phyloP scores from a whole-genome alignment of 352 stramenopile species.

The Phytopythium vexans region DNA sequence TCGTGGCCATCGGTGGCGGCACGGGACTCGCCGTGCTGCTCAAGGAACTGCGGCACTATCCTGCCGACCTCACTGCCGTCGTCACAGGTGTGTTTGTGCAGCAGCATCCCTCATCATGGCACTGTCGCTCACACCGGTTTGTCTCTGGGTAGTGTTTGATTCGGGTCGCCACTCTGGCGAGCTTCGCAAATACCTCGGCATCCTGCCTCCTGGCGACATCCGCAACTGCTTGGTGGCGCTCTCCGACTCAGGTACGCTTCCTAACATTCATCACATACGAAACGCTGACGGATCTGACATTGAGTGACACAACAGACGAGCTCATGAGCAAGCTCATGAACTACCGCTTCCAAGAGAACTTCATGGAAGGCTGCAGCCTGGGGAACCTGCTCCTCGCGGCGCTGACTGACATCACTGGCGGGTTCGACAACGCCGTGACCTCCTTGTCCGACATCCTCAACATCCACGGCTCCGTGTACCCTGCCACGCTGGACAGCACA shows the following conservation, averaged over 20 bases:
- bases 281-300: neutral
- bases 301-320: conserved; percentile 40
- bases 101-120: neutral
- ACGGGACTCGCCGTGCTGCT: conserved; percentile 80
- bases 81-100: conserved; percentile 48
- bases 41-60: conserved; percentile 82
- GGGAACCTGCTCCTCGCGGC: conserved; percentile 78
- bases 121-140: neutral
- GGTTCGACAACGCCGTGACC: conserved; percentile 79
- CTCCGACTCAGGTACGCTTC: conserved; percentile 64
- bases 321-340: conserved; percentile 89
- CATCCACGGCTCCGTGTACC: conserved; percentile 73
- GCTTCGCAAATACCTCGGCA: conserved; percentile 80
- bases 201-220: conserved; percentile 80
- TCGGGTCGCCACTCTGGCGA: conserved; percentile 77
- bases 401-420: conserved; percentile 76
- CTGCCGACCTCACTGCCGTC: conserved; percentile 80
- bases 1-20: conserved; percentile 77
- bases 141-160: conserved; percentile 57
- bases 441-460: conserved; percentile 86
- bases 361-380: conserved; percentile 84
- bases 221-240: conserved; percentile 84
- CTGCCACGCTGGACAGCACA: conserved; percentile 80
- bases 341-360: conserved; percentile 86
- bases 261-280: neutral